A percentile compares a stretch with the other conserved stretches of the same genome.
These are phyloP conservation scores for Paraphaeosphaeria minitans DNA, from an alignment of 2,329 filamentous ascomycete species.

Conservation along the genomic window DNA sequence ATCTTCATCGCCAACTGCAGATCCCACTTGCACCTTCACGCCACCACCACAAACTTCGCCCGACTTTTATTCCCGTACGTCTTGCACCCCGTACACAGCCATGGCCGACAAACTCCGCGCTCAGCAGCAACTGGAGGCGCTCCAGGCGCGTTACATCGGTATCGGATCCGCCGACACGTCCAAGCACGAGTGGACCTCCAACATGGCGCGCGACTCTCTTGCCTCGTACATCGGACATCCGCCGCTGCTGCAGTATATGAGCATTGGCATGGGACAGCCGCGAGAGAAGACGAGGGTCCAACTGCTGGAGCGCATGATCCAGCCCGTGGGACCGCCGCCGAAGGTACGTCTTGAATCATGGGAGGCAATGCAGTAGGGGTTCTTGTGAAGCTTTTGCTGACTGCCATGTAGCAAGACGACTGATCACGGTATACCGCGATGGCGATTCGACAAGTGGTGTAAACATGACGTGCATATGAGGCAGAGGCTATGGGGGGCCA, in stretches of 20 bases:
- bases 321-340: conserved; percentile 69
- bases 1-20: neutral
- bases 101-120: conserved; percentile 96
- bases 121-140: conserved; percentile 94
- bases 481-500: neutral
- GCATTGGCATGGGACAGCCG: conserved; percentile 85
- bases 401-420: conserved; percentile 26
- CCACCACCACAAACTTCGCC: neutral
- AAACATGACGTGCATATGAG: neutral
- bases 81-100: conserved; percentile 4
- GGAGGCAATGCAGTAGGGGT: neutral
- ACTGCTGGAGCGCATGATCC: conserved; percentile 76
- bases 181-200: conserved; percentile 96
- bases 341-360: conserved; percentile 52
- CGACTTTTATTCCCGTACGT: neutral
- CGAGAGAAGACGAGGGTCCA: conserved; percentile 77
- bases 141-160: conserved; percentile 94
- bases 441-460: neutral
- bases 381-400: conserved; percentile 9
- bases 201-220: conserved; percentile 92
- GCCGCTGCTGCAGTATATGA: conserved; percentile 84
- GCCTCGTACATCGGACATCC: conserved; percentile 89
- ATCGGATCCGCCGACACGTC: conserved; percentile 97
- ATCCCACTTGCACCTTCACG: neutral
- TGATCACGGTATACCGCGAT: conserved; percentile 12